These are phyloP conservation scores for Hansenula lynferdii DNA, from an alignment of 1,139 yeast species.

Conservation along the genomic window DNA sequence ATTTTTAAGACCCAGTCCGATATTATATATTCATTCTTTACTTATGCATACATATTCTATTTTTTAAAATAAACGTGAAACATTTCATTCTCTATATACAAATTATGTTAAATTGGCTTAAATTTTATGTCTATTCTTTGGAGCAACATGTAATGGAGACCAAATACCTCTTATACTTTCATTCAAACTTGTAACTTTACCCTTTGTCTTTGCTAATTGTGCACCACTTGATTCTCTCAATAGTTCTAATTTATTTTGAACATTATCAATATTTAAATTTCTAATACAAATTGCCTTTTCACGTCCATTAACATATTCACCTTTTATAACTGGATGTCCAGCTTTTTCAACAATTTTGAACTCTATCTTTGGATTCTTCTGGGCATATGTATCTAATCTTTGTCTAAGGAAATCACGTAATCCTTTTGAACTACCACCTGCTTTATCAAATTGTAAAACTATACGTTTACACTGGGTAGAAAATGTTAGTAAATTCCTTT, in stretches of 20 bases:
- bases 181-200: conserved; percentile 75
- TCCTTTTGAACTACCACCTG: conserved; percentile 91
- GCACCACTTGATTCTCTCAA: conserved; percentile 58
- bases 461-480: conserved; percentile 17
- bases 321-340: conserved; percentile 81
- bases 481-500: not conserved
- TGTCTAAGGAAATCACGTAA: conserved; percentile 58
- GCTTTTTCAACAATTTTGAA: conserved; percentile 63
- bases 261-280: conserved; percentile 48
- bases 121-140: conserved; percentile 62
- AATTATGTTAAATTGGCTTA: conserved; percentile 25
- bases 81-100: conserved; percentile 5
- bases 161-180: conserved; percentile 93
- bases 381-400: conserved; percentile 54
- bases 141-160: conserved; percentile 90
- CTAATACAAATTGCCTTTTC: conserved; percentile 59
- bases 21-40: not conserved
- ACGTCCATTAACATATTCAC: conserved; percentile 49
- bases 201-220: conserved; percentile 54
- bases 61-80: not conserved
- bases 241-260: conserved; percentile 48
- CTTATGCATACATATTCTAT: not conserved
- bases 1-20: too few species aligned
- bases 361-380: conserved; percentile 57
- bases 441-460: conserved; percentile 20